These are phyloP conservation scores for Vaccinium corymbosum DNA, from an alignment of 148 eudicot genomes.

Conservation along the genomic window DNA sequence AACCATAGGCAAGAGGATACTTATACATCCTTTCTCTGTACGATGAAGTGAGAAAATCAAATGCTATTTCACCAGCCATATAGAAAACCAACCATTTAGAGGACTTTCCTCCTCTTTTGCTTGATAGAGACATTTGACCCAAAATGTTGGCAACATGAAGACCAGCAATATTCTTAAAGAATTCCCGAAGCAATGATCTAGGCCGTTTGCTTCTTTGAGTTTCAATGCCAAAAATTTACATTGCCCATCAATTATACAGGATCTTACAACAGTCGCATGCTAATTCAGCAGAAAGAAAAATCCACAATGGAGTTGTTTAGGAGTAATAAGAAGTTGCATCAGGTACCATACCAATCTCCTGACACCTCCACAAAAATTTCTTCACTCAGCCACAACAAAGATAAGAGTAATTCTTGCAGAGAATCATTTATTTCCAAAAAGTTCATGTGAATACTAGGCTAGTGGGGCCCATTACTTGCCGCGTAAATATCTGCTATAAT, in stretches of 20 bases:
- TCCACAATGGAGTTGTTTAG: background rate
- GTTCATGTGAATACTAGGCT: background rate
- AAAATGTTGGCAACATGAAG: background rate
- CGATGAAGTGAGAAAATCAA: background rate
- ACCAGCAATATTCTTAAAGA: background rate
- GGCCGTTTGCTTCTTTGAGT: background rate
- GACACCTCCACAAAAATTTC: background rate
- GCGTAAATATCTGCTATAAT: background rate
- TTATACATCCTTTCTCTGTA: background rate
- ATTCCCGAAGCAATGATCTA: background rate
- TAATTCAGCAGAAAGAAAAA: background rate
- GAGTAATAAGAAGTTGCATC: background rate
- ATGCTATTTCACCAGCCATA: background rate
- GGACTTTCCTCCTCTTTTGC: background rate
- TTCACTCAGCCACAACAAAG: background rate
- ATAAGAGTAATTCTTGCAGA: background rate
- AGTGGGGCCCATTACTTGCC: background rate
- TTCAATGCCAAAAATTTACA: background rate
- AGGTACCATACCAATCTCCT: background rate
- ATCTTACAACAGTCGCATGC: background rate
- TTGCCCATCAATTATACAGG: background rate
- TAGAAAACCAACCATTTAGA: background rate
- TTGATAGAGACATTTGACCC: background rate
- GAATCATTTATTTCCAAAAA: background rate
- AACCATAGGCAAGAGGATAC: constrained; percentile 1